Evolutionary conservation across 352 stramenopile genomes (phyloP).

Genomic region (Pythium brassicae): DNA sequence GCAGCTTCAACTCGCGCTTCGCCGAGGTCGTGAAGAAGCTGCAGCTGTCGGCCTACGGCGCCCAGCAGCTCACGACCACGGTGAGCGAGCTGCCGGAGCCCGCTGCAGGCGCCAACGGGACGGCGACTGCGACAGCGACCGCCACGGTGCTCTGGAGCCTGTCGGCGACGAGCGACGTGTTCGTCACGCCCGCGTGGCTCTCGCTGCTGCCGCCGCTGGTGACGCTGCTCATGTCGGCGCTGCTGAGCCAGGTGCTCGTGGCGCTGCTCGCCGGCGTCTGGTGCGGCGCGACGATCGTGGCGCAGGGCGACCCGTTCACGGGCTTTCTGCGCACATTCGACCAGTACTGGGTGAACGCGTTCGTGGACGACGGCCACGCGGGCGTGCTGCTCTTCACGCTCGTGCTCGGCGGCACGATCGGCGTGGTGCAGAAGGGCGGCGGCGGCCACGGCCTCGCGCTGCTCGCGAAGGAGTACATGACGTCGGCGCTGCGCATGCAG

Average conservation of each 20-base stretch:
- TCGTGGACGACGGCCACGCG: constrained; percentile 78
- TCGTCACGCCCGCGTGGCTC: constrained; percentile 68
- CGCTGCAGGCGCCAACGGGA: background rate
- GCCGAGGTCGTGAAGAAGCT: constrained; percentile 36
- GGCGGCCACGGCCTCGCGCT: constrained; percentile 81
- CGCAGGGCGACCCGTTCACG: constrained; percentile 62
- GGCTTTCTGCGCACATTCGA: constrained; percentile 84
- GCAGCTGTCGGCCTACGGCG: constrained; percentile 34
- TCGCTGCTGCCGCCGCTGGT: constrained; percentile 71
- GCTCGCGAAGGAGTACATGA: constrained; percentile 79
- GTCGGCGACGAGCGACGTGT: constrained; percentile 33
- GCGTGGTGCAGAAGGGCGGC: constrained; percentile 86
- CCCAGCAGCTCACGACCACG: constrained; percentile 52
- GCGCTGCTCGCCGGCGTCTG: constrained; percentile 83
- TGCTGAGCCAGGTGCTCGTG: constrained; percentile 75
- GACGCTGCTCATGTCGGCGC: constrained; percentile 69
- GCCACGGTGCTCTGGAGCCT: constrained; percentile 31
- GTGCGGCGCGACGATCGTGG: constrained; percentile 82
- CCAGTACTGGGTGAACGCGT: constrained; percentile 84
- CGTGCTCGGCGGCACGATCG: constrained; percentile 83
- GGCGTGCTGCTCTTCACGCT: constrained; percentile 89
- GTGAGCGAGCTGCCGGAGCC: constrained; percentile 12
- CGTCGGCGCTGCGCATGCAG: constrained; percentile 76
- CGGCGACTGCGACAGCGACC: background rate
- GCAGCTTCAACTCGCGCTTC: constrained; percentile 57